A percentile compares a stretch with the other conserved stretches of the same genome.
Conservation (phyloP, 2,329 filamentous ascomycete genomes). For the Monilinia fructicola region DNA sequence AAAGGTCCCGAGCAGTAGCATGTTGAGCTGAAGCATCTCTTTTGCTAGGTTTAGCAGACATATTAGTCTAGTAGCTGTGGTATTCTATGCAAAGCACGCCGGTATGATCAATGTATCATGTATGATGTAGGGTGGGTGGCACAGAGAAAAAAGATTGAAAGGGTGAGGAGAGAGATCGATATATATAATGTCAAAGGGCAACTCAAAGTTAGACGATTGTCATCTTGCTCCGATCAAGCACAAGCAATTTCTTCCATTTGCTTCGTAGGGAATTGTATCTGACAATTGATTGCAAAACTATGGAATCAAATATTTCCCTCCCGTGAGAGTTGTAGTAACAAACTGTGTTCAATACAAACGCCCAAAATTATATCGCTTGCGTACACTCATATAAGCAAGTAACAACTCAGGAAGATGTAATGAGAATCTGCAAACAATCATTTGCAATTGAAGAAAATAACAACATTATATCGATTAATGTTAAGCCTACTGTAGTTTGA, state of each 20-base stretch:
- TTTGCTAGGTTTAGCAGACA: slow-evolving; percentile 6
- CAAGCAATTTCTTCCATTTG: not conserved
- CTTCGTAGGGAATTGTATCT: not conserved
- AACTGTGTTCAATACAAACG: not conserved
- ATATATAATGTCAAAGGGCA: not conserved
- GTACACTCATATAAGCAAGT: not conserved
- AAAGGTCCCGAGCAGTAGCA: not conserved
- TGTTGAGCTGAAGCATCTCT: not conserved
- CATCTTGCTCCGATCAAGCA: not conserved
- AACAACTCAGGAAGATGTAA: not conserved
- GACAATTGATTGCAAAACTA: slow-evolving; percentile 1
- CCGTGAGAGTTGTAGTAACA: not conserved
- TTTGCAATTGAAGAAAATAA: not conserved
- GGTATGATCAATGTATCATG: not conserved
- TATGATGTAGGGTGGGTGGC: slow-evolving; percentile 1
- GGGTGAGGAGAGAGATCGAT: not conserved
- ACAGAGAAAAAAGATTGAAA: slow-evolving; percentile 1
- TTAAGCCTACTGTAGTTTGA: not conserved
- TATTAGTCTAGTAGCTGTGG: not conserved
- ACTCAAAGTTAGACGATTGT: not conserved
- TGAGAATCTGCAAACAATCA: not conserved
- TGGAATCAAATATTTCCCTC: not conserved
- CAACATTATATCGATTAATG: not conserved
- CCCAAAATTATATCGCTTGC: not conserved
- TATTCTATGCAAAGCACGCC: not conserved